Base-by-base conservation (phyloP, 345 rosid genomes). In the Jatropha curcas region DNA sequence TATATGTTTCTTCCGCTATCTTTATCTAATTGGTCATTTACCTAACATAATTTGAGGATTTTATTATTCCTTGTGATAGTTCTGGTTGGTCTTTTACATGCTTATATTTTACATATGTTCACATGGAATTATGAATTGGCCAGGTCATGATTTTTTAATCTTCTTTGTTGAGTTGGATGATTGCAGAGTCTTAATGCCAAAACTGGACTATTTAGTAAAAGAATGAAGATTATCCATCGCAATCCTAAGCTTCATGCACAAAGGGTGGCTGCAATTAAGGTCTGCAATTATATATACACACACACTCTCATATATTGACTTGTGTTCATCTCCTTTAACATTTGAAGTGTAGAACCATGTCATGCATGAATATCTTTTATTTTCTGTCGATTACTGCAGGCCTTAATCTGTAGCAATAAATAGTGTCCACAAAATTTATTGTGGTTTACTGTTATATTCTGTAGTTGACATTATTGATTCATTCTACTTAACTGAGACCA, bases 261-360 rank as follows among this genome's bases (percentile, higher is more conserved):
- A 72, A 82, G 97, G 74, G 91, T 89, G 74, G 96, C 97, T 86
- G 91, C 97, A 16, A 94, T 94, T 63, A 92, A 90, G 98, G 98
- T 94, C 43, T 28, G 11, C 31, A 12, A 17, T 19, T 24, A n/a
- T n/a, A n/a, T n/a, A n/a, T n/a, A n/a, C n/a, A n/a, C n/a, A n/a
- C n/a, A n/a, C n/a, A n/a, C n/a, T n/a, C 41, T 64, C 33, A 30
- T 43, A 24, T 9, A 14, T 48, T 45, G 19, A 12, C 31, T 22
- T 45, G 14, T 45, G 34, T 46, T 27, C n/a, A 27, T 51, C 5
- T 22, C 5, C 46, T 60, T 51, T 56, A 41, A 53, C 39, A 37
- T 34, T 39, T 52, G 33, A 22, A 59, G 17, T 10, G 16, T 59
- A 17, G 11, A 41, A 14, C 30, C 5, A 33, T 59, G 19, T 59